Conservation (phyloP, 1,284 basidiomycete genomes). For the Cerrena zonata region DNA sequence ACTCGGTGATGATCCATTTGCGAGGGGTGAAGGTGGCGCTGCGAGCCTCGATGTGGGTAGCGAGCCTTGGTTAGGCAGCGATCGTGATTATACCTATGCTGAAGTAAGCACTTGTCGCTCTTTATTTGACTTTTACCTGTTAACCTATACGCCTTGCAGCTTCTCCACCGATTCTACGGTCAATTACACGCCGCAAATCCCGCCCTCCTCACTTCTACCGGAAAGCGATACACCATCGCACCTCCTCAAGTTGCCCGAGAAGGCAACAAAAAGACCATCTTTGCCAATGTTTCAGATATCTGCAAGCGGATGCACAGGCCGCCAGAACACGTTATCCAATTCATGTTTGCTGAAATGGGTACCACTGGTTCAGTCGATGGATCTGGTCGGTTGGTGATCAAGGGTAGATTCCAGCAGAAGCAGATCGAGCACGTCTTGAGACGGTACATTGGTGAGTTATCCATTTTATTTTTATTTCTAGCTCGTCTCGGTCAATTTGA, state of each 20-base stretch:
- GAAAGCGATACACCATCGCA: conserved; percentile 94
- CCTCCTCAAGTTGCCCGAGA: conserved; percentile 94
- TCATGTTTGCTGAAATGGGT: conserved; percentile 97
- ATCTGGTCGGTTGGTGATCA: conserved; percentile 89
- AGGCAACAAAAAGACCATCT: conserved; percentile 94
- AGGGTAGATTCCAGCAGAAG: conserved; percentile 96
- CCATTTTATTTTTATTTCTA: conserved; percentile 5
- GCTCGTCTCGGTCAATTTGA: not conserved
- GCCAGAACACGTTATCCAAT: conserved; percentile 98
- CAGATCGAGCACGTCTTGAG: conserved; percentile 97
- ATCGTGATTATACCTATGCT: conserved; percentile 90
- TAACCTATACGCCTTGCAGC: conserved; percentile 39
- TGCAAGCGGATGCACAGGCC: conserved; percentile 98
- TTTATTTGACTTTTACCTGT: not conserved
- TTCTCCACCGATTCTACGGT: conserved; percentile 88
- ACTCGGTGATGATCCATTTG: conserved; percentile 82
- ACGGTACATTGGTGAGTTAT: conserved; percentile 83
- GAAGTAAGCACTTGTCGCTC: conserved; percentile 52
- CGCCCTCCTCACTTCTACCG: conserved; percentile 77
- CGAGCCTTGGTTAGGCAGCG: conserved; percentile 85
- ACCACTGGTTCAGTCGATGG: conserved; percentile 96
- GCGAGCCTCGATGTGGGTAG: conserved; percentile 60
- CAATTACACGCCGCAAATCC: conserved; percentile 93
- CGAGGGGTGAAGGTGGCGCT: conserved; percentile 50
- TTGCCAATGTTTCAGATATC: conserved; percentile 95